Conservation (phyloP, 2,329 filamentous ascomycete species). For the Paraphaeosphaeria sporulosa region DNA sequence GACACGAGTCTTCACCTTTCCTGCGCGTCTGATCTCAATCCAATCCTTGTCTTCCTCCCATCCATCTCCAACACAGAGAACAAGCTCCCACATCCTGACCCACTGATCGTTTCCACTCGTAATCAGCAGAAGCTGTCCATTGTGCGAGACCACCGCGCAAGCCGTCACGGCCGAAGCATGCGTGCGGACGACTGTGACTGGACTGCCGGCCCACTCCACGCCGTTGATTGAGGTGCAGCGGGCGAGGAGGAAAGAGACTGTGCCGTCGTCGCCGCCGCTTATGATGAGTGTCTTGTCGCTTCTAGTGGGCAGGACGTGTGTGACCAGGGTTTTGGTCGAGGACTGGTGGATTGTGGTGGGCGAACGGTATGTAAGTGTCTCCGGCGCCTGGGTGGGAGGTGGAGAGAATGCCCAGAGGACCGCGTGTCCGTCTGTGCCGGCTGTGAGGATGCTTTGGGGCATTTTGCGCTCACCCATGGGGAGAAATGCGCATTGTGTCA, state of each 20-base stretch:
- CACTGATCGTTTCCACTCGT: constrained; percentile 58
- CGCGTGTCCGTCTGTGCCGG: constrained; percentile 82
- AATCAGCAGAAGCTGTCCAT: constrained; percentile 30
- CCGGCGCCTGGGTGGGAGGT: constrained; percentile 31
- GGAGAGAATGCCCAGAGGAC: constrained; percentile 63
- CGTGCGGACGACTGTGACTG: constrained; percentile 61
- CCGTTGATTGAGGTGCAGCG: constrained; percentile 21
- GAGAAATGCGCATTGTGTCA: constrained; percentile 68
- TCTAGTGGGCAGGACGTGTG: constrained; percentile 38
- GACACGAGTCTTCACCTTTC: constrained; percentile 55
- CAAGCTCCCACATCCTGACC: constrained; percentile 56
- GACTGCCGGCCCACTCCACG: constrained; percentile 27
- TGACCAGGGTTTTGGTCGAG: constrained; percentile 70
- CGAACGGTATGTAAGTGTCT: constrained; percentile 36
- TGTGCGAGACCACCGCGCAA: constrained; percentile 51
- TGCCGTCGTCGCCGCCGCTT: constrained; percentile 90
- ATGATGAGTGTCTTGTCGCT: constrained; percentile 61
- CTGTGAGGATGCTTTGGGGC: constrained; percentile 63
- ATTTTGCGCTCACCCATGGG: constrained; percentile 20
- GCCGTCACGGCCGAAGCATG: constrained; percentile 76
- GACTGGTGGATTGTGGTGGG: constrained; percentile 72
- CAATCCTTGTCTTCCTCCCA: constrained; percentile 10
- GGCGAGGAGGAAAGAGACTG: constrained; percentile 62
- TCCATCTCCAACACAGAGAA: neutral
- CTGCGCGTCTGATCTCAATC: constrained; percentile 41